phyloP scores from a whole-genome alignment of 139 green algal species.

The Volvox africanus region DNA sequence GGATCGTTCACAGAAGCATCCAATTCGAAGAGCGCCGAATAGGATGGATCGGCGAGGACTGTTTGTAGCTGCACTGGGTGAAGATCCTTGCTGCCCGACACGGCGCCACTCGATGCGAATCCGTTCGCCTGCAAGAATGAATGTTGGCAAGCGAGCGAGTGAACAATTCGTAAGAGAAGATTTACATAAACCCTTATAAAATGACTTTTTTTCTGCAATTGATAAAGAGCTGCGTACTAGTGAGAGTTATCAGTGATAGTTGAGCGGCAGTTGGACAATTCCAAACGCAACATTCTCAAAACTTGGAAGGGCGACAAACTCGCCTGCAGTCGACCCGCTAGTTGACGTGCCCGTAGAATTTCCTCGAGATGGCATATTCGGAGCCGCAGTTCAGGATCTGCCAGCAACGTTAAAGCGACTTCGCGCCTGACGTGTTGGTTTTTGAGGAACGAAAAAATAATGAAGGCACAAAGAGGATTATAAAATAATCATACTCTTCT shows the following conservation, averaged over 20 bases:
- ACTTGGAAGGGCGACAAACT: neutral
- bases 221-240: too few species aligned
- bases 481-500: too few species aligned
- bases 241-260: too few species aligned
- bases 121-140: neutral
- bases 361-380: conserved; percentile 46
- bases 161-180: neutral
- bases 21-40: conserved; percentile 25
- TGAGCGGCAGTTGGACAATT: too few species aligned
- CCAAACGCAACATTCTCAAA: too few species aligned
- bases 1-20: conserved; percentile 6
- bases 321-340: neutral
- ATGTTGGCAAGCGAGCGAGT: neutral
- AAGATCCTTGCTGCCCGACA: neutral
- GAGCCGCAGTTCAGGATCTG: conserved; percentile 53
- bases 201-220: too few species aligned
- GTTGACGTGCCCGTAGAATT: conserved; percentile 6
- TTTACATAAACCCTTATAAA: too few species aligned
- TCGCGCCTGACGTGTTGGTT: conserved; percentile 35
- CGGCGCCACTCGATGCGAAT: neutral
- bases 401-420: conserved; percentile 48
- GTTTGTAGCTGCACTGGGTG: conserved; percentile 35
- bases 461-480: too few species aligned
- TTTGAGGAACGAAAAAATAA: neutral
- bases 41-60: conserved; percentile 25